Evolutionary conservation across 2,329 filamentous ascomycete species (phyloP).

Genomic region (Immersiporthe knoxdaviesiana): DNA sequence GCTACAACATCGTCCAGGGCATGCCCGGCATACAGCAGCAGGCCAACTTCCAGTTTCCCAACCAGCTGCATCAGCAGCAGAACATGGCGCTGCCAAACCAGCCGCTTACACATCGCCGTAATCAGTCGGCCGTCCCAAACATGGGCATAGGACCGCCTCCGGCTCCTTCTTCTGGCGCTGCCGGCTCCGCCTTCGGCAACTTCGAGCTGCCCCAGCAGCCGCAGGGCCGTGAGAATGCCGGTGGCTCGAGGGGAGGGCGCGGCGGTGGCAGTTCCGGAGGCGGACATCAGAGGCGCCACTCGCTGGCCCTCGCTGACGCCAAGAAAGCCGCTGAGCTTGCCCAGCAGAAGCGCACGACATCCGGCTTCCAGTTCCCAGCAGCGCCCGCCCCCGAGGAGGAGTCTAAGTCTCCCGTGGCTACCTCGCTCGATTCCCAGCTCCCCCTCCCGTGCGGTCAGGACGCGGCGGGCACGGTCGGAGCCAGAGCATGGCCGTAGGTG

Average conservation of each 20-base stretch:
- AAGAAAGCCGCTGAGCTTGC: conserved; percentile 97
- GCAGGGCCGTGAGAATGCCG: conserved; percentile 67
- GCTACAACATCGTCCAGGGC: conserved; percentile 79
- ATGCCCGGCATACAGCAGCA: conserved; percentile 80
- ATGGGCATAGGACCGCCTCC: conserved; percentile 88
- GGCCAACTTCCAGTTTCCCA: conserved; percentile 86
- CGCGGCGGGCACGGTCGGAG: conserved; percentile 71
- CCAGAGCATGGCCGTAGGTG: conserved; percentile 86
- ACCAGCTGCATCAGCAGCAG: conserved; percentile 74
- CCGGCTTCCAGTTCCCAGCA: conserved; percentile 91
- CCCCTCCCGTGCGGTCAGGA: conserved; percentile 54
- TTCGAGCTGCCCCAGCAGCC: conserved; percentile 66
- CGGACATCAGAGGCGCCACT: conserved; percentile 93
- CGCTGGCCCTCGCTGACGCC: conserved; percentile 89
- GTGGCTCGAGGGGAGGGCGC: conserved; percentile 70
- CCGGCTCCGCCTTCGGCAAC: conserved; percentile 77
- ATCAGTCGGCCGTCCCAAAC: conserved; percentile 94
- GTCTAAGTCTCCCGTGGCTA: conserved; percentile 44
- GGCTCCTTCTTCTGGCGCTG: conserved; percentile 88
- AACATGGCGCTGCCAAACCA: conserved; percentile 78
- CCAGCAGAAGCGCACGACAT: conserved; percentile 93
- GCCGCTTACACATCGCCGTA: conserved; percentile 87
- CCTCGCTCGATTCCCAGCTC: conserved; percentile 43
- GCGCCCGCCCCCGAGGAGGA: conserved; percentile 65
- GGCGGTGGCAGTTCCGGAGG: conserved; percentile 68